Evolutionary conservation across 164 flowering plant genomes (phyloP), one percentile per base, ranked within the genome.

Genomic region (Piper betle): DNA sequence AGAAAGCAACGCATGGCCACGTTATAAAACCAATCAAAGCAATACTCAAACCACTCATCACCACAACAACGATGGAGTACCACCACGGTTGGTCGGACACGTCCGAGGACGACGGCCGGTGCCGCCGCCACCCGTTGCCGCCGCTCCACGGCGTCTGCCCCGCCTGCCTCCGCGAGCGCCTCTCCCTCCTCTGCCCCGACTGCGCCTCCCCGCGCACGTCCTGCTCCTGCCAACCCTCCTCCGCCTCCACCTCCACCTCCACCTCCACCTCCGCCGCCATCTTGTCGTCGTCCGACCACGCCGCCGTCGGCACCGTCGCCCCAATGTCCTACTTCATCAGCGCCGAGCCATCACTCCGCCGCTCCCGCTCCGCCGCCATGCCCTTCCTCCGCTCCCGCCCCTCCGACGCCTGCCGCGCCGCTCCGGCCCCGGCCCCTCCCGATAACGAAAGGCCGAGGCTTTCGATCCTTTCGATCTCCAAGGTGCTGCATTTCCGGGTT

Each of bases 71-170:
- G 13, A 46, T 46, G 50, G 50, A 46, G 3, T 46, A 46, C 15
- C 15, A 46, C 15, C 15, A 46, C 11, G 2, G 50, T 1, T 57
- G 37, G 4, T 11, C 37, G 37, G 58, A 63, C 10, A 59, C 55
- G 13, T 33, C 37, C 37, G 55, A 56, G 63, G 59, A 75, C 79
- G 1, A 72, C 75, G 73, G 11, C 67, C 61, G 95, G 95, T 15
- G 66, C 83, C 8, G 83, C 88, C 64, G 79, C 84, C 5, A 13
- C 62, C 43, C 84, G 94, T 66, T 84, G 84, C 63, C 73, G 75
- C 11, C 83, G 0, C 87, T 84, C 55, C 42, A 55, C 64, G 62
- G 62, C 38, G 85, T 87, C 61, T 84, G 91, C 56, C 83, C 88
- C 6, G 73, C 83, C 57, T 87, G 91, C 71, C 85, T 85, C 55